Evolutionary conservation across 2,329 filamentous ascomycete genomes (phyloP).

Genomic region (Metarhizium rileyi): DNA sequence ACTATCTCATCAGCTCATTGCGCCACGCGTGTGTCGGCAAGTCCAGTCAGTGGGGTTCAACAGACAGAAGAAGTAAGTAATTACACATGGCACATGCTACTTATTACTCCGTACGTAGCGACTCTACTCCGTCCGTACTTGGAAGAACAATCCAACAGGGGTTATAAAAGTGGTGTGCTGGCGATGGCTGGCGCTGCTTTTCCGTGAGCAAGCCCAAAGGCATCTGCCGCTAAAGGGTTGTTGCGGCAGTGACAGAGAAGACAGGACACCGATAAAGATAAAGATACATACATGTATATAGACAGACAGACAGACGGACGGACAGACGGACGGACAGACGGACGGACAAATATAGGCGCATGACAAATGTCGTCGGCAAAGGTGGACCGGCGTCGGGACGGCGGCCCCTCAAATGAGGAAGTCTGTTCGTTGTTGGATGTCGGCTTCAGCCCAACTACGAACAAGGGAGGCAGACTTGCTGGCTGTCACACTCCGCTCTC

Average conservation of each 20-base stretch:
- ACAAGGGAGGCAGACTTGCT: no score
- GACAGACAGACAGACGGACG: no score
- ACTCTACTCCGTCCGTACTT: background rate
- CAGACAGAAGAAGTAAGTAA: background rate
- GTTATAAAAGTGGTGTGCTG: background rate
- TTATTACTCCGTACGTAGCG: no score
- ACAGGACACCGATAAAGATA: no score
- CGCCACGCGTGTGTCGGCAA: constrained; percentile 1
- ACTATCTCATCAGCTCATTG: background rate
- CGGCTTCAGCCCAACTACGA: no score
- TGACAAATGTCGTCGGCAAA: background rate
- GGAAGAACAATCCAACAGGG: background rate
- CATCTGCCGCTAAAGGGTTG: no score
- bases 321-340: no score
- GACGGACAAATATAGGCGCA: no score
- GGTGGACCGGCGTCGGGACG: background rate
- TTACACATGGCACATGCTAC: background rate
- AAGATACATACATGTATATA: background rate
- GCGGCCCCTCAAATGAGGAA: background rate
- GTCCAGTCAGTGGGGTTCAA: background rate
- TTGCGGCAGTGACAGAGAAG: background rate
- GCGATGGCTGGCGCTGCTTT: no score
- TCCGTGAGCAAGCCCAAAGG: no score
- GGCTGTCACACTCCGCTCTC: background rate
- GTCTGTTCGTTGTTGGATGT: background rate